phyloP scores from a whole-genome alignment of 2,329 filamentous ascomycete species.

The Purpureocillium takamizusanense region DNA sequence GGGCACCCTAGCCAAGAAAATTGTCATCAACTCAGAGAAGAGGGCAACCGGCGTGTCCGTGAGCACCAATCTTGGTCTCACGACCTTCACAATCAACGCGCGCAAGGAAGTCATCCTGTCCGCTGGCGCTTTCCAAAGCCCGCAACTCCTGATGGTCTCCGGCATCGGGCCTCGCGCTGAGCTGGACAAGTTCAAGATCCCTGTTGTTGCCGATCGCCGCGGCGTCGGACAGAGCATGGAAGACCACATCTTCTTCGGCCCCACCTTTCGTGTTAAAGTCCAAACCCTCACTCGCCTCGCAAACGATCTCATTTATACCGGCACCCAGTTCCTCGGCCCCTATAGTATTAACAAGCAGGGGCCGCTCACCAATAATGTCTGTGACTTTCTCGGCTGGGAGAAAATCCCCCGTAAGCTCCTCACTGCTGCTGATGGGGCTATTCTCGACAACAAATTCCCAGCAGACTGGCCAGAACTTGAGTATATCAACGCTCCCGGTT shows the following conservation, averaged over 20 bases:
- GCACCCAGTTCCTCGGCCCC: slow-evolving; percentile 1
- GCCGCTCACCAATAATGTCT: slow-evolving; percentile 5
- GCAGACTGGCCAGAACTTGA: slow-evolving; percentile 26
- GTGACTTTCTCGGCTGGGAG: slow-evolving; percentile 13
- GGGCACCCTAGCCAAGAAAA: slow-evolving; percentile 30
- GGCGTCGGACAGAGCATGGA: slow-evolving; percentile 6
- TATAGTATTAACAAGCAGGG: neutral
- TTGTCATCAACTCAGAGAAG: slow-evolving; percentile 31
- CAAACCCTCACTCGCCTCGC: no score
- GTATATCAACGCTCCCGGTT: slow-evolving; percentile 6
- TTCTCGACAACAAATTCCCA: slow-evolving; percentile 8
- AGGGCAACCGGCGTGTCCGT: slow-evolving; percentile 30
- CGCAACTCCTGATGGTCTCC: slow-evolving; percentile 8
- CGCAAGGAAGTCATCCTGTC: slow-evolving; percentile 1
- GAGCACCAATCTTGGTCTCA: neutral
- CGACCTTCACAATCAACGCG: slow-evolving; percentile 3
- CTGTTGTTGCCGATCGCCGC: slow-evolving; percentile 1
- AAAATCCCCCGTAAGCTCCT: slow-evolving; percentile 19
- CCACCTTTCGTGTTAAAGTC: slow-evolving; percentile 5
- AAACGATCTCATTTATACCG: no score
- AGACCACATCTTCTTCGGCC: slow-evolving; percentile 7
- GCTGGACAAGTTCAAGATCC: slow-evolving; percentile 1
- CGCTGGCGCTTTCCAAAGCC: slow-evolving; percentile 5
- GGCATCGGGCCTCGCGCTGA: slow-evolving; percentile 5
- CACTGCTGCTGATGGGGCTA: no score